phyloP scores from a whole-genome alignment of 768 basidiomycete species.

The Lactifluus piperatus region DNA sequence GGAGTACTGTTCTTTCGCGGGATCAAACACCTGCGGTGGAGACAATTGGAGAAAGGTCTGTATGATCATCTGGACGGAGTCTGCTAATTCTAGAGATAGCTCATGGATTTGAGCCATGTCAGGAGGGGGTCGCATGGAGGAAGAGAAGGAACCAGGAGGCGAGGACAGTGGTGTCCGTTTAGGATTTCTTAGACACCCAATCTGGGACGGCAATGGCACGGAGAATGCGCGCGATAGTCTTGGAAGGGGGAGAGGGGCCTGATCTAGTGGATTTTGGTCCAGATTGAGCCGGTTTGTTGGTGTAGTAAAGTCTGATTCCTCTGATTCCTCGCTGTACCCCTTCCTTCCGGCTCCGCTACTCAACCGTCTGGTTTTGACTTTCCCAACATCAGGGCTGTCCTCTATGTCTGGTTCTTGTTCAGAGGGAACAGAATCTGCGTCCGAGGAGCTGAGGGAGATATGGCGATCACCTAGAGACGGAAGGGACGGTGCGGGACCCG shows the following conservation, averaged over 20 bases:
- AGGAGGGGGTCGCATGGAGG: constrained; percentile 22
- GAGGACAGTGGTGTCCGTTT: constrained; percentile 29
- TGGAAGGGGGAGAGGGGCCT: constrained; percentile 31
- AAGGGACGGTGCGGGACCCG: constrained; percentile 32
- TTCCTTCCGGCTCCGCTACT: constrained; percentile 14
- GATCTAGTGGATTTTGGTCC: constrained; percentile 28
- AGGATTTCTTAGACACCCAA: constrained; percentile 70
- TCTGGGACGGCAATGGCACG: constrained; percentile 69
- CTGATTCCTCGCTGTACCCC: constrained; percentile 23
- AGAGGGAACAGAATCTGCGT: constrained; percentile 42
- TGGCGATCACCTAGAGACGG: constrained; percentile 31
- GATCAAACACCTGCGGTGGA: constrained; percentile 82
- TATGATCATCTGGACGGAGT: constrained; percentile 82
- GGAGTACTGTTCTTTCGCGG: constrained; percentile 89
- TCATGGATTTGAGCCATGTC: constrained; percentile 45
- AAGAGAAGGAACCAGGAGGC: constrained; percentile 20
- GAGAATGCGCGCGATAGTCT: constrained; percentile 72
- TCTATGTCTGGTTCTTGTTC: constrained; percentile 32
- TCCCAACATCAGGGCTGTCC: not conserved
- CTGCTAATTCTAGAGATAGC: constrained; percentile 81
- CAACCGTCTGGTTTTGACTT: constrained; percentile 1
- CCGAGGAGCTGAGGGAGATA: constrained; percentile 37
- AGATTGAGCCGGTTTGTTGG: constrained; percentile 26
- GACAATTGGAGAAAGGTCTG: constrained; percentile 88
- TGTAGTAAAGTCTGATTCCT: constrained; percentile 25